A percentile compares a stretch with the other conserved stretches of the same genome.
phyloP scores from a whole-genome alignment of 805 yeast species.

The Yarrowia hollandica region DNA sequence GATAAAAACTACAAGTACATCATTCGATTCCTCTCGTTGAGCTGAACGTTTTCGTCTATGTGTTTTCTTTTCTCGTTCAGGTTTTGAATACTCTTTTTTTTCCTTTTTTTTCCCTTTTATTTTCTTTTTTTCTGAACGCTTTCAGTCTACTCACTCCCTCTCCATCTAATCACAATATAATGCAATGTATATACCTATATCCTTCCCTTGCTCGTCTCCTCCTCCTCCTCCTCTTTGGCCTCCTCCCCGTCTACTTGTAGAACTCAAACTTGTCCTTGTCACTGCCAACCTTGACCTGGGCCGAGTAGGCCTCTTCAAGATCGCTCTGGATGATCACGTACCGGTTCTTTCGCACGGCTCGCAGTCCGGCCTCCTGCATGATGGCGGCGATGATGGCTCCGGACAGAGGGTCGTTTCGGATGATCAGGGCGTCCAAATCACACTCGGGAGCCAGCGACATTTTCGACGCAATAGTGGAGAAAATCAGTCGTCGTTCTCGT shows the following conservation, averaged over 20 bases:
- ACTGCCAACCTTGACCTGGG: conserved; percentile 92
- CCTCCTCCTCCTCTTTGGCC: not conserved
- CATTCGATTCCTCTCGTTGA: too few relatives aligned
- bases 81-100: too few relatives aligned
- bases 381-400: conserved; percentile 98
- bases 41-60: too few relatives aligned
- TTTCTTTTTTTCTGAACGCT: too few relatives aligned
- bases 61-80: too few relatives aligned
- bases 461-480: conserved; percentile 91
- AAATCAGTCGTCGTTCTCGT: conserved; percentile 95
- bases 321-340: conserved; percentile 95
- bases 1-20: too few relatives aligned
- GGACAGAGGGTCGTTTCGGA: conserved; percentile 93
- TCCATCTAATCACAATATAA: not conserved
- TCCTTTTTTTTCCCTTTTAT: too few relatives aligned
- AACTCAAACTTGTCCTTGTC: conserved; percentile 98
- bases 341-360: conserved; percentile 98
- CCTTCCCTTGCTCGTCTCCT: too few relatives aligned
- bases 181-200: conserved; percentile 18
- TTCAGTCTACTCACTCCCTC: not conserved
- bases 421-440: conserved; percentile 89
- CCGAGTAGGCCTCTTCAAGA: conserved; percentile 94
- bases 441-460: conserved; percentile 98
- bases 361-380: conserved; percentile 99
- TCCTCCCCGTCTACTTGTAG: conserved; percentile 69